Base-by-base conservation (phyloP, 176 grass and related monocot genomes). In the Poa annua region DNA sequence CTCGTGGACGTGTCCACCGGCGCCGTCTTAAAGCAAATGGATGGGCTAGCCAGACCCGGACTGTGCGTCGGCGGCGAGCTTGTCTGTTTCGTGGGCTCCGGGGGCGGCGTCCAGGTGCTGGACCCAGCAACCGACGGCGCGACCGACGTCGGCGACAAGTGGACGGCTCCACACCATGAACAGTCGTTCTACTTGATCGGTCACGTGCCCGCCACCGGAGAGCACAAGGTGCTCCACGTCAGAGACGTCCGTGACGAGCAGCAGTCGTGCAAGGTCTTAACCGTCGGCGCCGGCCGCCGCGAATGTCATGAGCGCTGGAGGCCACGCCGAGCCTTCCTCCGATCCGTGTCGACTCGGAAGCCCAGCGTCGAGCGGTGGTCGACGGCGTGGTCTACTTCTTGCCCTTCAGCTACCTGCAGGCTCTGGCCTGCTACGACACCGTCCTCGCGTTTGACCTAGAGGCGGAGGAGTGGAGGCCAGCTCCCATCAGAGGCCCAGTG, bases 151-250 rank as follows among this genome's bases (percentile, higher is more conserved):
- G n/a, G 0, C 44, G 15, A 5, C 2, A 14, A n/a, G 5, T 11
- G 6, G 0, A 39, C 3, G 54, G 19, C 4, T 10, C 65, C 75
- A 22, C 14, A 78, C 15, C 39, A 36, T 10, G n/a, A 49, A 36
- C 35, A 6, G 35, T 10, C 20, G 13, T 8, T 13, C 14, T 86
- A 80, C 70, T 13, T 36, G n/a, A 26, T 81, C 39, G 84, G 84
- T 7, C 77, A 86, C 21, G 77, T 86, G 11, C 6, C 68, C 10
- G 1, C 67, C 45, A 86, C 77, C 0, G 57, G 84, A 19, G 77
- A 74, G 17, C 53, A 75, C 68, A 86, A 80, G 84, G 15, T 80
- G 17, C 48, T 86, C 26, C 77, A 56, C 61, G 15, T 74, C 55
- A 80, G 16, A 8, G 16, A n/a, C 17, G 17, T 13, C 69, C 0